phyloP scores from a whole-genome alignment of 768 basidiomycete genomes.

The Lyophyllum atratum region DNA sequence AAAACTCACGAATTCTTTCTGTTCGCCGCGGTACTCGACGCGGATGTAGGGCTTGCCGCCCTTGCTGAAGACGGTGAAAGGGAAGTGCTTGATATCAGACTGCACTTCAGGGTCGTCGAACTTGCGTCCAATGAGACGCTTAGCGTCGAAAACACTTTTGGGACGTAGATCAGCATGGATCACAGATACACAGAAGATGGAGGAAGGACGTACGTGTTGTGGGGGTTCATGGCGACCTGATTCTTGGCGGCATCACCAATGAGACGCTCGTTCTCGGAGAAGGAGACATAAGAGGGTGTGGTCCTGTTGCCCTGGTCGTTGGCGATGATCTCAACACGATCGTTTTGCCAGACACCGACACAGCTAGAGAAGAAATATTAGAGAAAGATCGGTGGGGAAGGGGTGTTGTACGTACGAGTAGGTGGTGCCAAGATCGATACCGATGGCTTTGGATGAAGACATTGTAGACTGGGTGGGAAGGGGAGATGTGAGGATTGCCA shows the following conservation, averaged over 20 bases:
- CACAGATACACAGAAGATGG: neutral
- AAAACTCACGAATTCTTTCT: slow-evolving; percentile 83
- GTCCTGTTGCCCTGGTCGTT: slow-evolving; percentile 95
- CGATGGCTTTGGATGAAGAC: slow-evolving; percentile 78
- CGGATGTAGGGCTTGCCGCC: slow-evolving; percentile 85
- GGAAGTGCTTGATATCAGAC: slow-evolving; percentile 88
- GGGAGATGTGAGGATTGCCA: slow-evolving; percentile 12
- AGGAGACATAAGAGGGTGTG: slow-evolving; percentile 94
- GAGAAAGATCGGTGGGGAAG: slow-evolving; percentile 8
- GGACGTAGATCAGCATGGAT: slow-evolving; percentile 6
- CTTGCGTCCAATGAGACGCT: slow-evolving; percentile 96
- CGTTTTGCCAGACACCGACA: slow-evolving; percentile 99
- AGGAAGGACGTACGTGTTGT: slow-evolving; percentile 65
- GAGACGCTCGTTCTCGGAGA: slow-evolving; percentile 93
- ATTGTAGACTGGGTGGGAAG: slow-evolving; percentile 31
- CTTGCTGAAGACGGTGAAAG: slow-evolving; percentile 88
- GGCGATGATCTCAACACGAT: slow-evolving; percentile 98
- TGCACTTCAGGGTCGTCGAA: slow-evolving; percentile 85
- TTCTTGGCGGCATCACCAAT: slow-evolving; percentile 99
- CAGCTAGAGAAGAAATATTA: slow-evolving; percentile 55
- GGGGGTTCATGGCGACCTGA: slow-evolving; percentile 97
- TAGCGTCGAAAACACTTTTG: slow-evolving; percentile 91
- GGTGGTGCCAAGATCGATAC: slow-evolving; percentile 91
- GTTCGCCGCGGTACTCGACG: slow-evolving; percentile 91
- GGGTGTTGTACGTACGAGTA: slow-evolving; percentile 66